Base-by-base conservation (phyloP, 2,329 filamentous ascomycete species). In the Parasarocladium wereldwijsianum region DNA sequence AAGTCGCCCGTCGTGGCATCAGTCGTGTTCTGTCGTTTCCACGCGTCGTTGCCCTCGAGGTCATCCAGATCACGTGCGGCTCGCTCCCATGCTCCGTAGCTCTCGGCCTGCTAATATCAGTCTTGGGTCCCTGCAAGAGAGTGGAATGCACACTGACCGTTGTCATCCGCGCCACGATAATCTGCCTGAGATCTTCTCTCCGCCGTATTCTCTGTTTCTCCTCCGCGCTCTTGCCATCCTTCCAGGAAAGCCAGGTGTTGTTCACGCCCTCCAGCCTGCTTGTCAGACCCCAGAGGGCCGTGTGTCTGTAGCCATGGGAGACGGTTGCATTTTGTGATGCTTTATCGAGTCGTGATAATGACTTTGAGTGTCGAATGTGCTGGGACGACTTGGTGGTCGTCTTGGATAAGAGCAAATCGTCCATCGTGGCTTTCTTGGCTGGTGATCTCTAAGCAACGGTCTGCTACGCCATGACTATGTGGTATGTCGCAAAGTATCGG, bases 11-110 rank as follows among this genome's bases (percentile, higher is more conserved):
- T 52, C 1, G 44, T 48, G 7, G 67, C 54, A 29, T 81, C 70
- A 18, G 16, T 14, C 13, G 12, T 19, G 28, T 32, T 26, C 12
- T 62, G 50, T 23, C 14, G 28, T 49, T 93, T 93, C 86, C 86
- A 93, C 17, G 61, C 55, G 40, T 87, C 75, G 45, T 87, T 84
- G 26, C 76, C 76, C 48, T 93, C 83, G 10, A 93, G 58, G 8
- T 64, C 50, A 46, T 94, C 86, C 24, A 94, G 67, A 45, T 86
- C 76, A 24, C 63, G 64, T 3, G 86, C 86, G 8, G 81, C 78
- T 11, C 59, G 58, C 40, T 76, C 68, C 84, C 86, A 94, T 46
- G 85, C 72, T 29, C 65, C 57, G 40, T 75, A 66, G 1, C 70
- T 70, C 35, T 70, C 65, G 36, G 83, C 80, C 74, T 83, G 16